A percentile compares a stretch with the other conserved stretches of the same genome.
Conservation (phyloP, 495 filamentous ascomycete species). For the Penicillium silybi region DNA sequence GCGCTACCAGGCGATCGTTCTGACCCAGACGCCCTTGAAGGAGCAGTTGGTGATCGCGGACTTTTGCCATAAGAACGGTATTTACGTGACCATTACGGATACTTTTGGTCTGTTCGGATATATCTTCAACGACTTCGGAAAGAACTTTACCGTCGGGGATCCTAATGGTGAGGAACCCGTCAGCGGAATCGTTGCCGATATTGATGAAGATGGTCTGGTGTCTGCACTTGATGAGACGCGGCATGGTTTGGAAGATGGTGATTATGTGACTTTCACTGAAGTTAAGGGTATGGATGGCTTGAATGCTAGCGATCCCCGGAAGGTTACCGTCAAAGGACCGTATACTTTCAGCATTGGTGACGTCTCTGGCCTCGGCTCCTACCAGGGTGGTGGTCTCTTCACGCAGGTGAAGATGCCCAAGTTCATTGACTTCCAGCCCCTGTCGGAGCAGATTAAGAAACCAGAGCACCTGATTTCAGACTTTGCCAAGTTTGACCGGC, state of each 20-base stretch:
- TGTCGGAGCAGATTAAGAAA: slow-evolving; percentile 70
- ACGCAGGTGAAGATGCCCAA: slow-evolving; percentile 98
- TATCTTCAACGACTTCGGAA: slow-evolving; percentile 96
- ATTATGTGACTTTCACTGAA: slow-evolving; percentile 92
- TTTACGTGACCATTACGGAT: slow-evolving; percentile 81
- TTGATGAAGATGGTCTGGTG: slow-evolving; percentile 84
- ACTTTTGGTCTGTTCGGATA: slow-evolving; percentile 92
- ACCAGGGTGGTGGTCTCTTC: slow-evolving; percentile 82
- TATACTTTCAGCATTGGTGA: slow-evolving; percentile 98
- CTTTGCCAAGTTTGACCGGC: slow-evolving; percentile 95
- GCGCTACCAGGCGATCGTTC: slow-evolving; percentile 85
- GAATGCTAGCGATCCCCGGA: slow-evolving; percentile 76
- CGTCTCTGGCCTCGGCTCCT: slow-evolving; percentile 78
- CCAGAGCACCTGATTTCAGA: slow-evolving; percentile 91
- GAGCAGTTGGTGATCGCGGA: slow-evolving; percentile 80
- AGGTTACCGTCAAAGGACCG: slow-evolving; percentile 89
- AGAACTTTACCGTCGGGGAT: slow-evolving; percentile 86
- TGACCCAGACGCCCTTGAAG: slow-evolving; percentile 76
- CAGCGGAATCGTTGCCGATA: slow-evolving; percentile 86
- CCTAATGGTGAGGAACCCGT: slow-evolving; percentile 83
- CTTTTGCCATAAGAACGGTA: slow-evolving; percentile 88
- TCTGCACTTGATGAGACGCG: slow-evolving; percentile 93
- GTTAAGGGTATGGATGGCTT: slow-evolving; percentile 88
- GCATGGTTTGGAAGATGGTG: slow-evolving; percentile 94
- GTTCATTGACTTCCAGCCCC: slow-evolving; percentile 80